Evolutionary conservation across 2,329 filamentous ascomycete species (phyloP), one percentile per base, ranked within the genome.

Genomic region (Fusarium camptoceras): DNA sequence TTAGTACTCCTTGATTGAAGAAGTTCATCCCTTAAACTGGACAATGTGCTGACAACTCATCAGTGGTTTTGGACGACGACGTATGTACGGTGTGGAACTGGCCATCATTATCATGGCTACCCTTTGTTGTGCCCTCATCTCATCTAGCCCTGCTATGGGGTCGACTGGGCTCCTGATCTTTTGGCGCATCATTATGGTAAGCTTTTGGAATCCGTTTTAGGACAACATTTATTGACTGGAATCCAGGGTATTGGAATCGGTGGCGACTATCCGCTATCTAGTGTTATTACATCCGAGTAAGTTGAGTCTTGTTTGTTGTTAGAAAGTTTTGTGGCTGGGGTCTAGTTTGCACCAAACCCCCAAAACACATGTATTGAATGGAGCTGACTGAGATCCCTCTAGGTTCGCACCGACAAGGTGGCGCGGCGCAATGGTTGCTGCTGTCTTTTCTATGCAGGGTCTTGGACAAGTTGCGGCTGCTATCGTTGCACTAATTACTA

Each of bases 361-460:
- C 20, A 24, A 44, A 48, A 15, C 28, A 51, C 18, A 20, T 20
- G 27, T 22, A 24, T 44, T 41, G 27, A 66, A 42, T 28, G 15
- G 39, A 27, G 48, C 68, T 76, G 64, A 77, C 72, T 37, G 44
- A 42, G 37, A 47, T 58, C 12, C n/a, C 24, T 6, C 15, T 70
- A 89, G 88, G 73, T 95, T 95, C 77, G 92, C 92, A 11, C 93
- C 92, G 5, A 95, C 92, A 15, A 88, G 91, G 74, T 94, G 92
- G 89, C 86, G 93, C 73, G 93, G 92, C 66, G 91, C 90, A 61
- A 95, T 96, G 91, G 92, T 96, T 84, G 91, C 90, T 14, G 87
- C 91, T 18, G 92, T 95, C 50, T 96, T 96, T 76, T 92, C 91
- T 39, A 94, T 94, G 92, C 93, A 96, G 75, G 92, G 92, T 49